Conservation (phyloP, 225 moss, liverwort and hornwort species). For the Pseudoscleropodium purum region DNA sequence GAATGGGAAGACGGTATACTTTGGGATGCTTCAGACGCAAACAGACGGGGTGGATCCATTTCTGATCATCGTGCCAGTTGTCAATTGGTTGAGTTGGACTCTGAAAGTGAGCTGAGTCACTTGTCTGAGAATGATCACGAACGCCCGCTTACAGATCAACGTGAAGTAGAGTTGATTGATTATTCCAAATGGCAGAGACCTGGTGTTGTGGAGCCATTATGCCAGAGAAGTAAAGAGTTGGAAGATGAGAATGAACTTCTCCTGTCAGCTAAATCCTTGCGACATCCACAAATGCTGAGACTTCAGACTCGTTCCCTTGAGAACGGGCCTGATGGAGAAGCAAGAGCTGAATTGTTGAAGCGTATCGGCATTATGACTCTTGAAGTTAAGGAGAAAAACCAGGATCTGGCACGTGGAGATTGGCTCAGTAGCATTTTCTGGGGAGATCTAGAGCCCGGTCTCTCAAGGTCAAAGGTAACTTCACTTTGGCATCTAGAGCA, state of each 20-base stretch:
- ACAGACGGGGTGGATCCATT: neutral
- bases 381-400: conserved; percentile 55
- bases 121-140: conserved; percentile 15
- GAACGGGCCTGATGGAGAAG: conserved; percentile 5
- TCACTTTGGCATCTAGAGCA: neutral
- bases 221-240: conserved; percentile 19
- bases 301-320: conserved; percentile 35
- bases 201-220: conserved; percentile 60
- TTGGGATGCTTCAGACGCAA: conserved; percentile 51
- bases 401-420: conserved; percentile 62
- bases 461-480: conserved; percentile 46
- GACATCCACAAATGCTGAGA: conserved; percentile 91
- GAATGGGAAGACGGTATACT: conserved; percentile 86
- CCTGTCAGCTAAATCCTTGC: neutral
- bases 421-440: conserved; percentile 62
- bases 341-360: conserved; percentile 36
- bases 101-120: conserved; percentile 46
- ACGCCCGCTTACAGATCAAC: neutral
- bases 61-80: neutral
- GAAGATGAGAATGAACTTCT: conserved; percentile 11
- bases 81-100: conserved; percentile 46
- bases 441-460: conserved; percentile 28
- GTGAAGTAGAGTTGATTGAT: conserved; percentile 5
- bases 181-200: conserved; percentile 48
- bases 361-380: conserved; percentile 48